A percentile compares a stretch with the other conserved stretches of the same genome.
Conservation (phyloP, 208 protist genomes). For the Trypanosomatidae sp. region DNA sequence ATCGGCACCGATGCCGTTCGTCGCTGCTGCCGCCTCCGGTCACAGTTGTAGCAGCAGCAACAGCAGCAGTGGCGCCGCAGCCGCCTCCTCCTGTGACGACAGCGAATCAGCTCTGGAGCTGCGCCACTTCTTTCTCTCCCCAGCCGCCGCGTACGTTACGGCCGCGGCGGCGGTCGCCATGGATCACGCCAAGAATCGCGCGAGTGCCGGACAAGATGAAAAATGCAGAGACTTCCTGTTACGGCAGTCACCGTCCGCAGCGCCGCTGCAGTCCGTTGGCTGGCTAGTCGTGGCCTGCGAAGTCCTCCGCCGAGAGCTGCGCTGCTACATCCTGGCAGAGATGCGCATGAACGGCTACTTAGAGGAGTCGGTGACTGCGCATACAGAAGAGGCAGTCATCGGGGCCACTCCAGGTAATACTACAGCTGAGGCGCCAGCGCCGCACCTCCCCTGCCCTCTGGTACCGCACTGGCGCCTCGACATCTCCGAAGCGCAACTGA, state of each 20-base stretch:
- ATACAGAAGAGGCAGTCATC: neutral
- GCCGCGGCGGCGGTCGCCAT: neutral
- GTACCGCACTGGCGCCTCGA: slow-evolving; percentile 3
- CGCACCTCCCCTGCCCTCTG: neutral
- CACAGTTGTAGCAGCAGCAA: no score
- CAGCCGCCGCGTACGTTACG: slow-evolving; percentile 35
- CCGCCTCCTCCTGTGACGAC: neutral
- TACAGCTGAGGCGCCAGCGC: neutral
- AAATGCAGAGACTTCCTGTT: neutral
- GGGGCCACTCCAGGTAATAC: neutral
- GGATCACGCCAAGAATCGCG: neutral
- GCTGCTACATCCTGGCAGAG: slow-evolving; percentile 15
- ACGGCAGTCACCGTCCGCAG: neutral
- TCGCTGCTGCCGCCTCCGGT: neutral
- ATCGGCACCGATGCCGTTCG: neutral
- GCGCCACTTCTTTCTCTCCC: slow-evolving; percentile 31
- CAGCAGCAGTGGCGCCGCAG: neutral
- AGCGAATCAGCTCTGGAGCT: slow-evolving; percentile 11
- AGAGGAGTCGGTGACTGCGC: neutral
- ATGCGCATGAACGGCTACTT: slow-evolving; percentile 12
- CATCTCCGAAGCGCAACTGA: slow-evolving; percentile 13
- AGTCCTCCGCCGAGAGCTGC: slow-evolving; percentile 46
- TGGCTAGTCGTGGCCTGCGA: slow-evolving; percentile 45
- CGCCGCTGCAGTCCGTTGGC: slow-evolving; percentile 8
- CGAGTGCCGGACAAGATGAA: slow-evolving; percentile 12